Conservation (phyloP, 2,329 filamentous ascomycete genomes). For the Colletotrichum lupini region DNA sequence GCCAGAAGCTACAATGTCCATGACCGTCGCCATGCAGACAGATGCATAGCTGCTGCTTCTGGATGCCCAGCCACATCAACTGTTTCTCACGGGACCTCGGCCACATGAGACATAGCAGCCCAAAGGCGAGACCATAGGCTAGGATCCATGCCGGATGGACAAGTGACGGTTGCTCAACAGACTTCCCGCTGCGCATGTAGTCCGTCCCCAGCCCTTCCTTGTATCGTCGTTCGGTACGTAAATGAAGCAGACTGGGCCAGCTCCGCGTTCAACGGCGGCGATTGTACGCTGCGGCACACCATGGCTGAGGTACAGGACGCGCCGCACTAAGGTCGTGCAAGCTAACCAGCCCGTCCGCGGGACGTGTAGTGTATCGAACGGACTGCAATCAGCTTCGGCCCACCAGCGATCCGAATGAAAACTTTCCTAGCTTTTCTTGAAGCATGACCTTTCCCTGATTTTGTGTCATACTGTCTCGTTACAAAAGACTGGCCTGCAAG, state of each 20-base stretch:
- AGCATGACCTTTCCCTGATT: neutral
- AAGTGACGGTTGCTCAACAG: constrained; percentile 31
- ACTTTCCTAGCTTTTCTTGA: neutral
- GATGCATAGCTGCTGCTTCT: neutral
- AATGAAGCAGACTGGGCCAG: neutral
- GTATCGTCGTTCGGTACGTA: neutral
- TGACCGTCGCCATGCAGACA: neutral
- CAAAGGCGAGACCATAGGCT: constrained; percentile 1
- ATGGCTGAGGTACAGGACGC: neutral
- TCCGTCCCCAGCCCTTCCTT: neutral
- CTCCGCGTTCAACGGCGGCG: constrained; percentile 9
- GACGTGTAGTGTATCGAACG: neutral
- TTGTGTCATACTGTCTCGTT: neutral
- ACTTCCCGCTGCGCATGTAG: constrained; percentile 29
- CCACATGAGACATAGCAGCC: constrained; percentile 14
- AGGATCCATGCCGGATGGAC: constrained; percentile 31
- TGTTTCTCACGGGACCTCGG: constrained; percentile 29
- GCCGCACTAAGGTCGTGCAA: neutral
- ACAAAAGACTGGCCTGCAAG: neutral
- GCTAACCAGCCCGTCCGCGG: neutral
- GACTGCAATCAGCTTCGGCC: neutral
- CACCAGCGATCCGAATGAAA: neutral
- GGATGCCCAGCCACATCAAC: constrained; percentile 21
- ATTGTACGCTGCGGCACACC: constrained; percentile 2
- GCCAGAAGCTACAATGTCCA: neutral